These are phyloP conservation scores for Boletus mariae DNA, from an alignment of 1,284 basidiomycete genomes.

Conservation along the genomic window DNA sequence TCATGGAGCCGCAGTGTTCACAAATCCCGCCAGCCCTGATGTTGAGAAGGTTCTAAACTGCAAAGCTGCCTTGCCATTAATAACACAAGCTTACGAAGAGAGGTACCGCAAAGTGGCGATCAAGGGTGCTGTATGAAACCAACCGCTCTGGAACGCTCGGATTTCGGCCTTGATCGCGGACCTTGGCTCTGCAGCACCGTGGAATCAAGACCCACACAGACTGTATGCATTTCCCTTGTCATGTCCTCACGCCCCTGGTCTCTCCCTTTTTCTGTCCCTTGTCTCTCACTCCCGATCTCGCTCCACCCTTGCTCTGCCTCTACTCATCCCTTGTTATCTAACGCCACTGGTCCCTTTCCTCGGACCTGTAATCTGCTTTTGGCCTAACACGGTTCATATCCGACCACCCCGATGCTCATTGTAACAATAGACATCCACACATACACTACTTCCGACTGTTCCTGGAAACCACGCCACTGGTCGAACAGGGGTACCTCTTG, in stretches of 20 bases:
- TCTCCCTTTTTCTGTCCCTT: slow-evolving; percentile 13
- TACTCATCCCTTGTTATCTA: slow-evolving; percentile 12
- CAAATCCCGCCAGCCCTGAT: slow-evolving; percentile 58
- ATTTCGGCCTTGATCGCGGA: slow-evolving; percentile 2
- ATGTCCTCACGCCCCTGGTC: slow-evolving; percentile 9
- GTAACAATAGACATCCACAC: slow-evolving; percentile 8
- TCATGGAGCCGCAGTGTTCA: slow-evolving; percentile 71
- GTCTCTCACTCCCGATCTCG: slow-evolving; percentile 5
- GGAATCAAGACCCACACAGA: slow-evolving; percentile 18
- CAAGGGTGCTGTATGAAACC: slow-evolving; percentile 58
- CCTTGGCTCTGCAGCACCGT: slow-evolving; percentile 7
- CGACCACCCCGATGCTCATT: slow-evolving; percentile 1
- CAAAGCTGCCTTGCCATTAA: slow-evolving; percentile 49
- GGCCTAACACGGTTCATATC: slow-evolving; percentile 1
- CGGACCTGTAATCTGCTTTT: slow-evolving; percentile 6
- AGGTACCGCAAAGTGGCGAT: slow-evolving; percentile 76
- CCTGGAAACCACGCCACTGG: slow-evolving; percentile 1
- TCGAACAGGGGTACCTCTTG: background rate
- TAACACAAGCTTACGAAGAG: slow-evolving; percentile 62
- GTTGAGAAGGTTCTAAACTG: slow-evolving; percentile 64
- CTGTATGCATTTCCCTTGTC: slow-evolving; percentile 13
- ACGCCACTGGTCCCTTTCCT: slow-evolving; percentile 7
- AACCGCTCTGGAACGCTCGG: slow-evolving; percentile 6
- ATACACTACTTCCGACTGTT: slow-evolving; percentile 3
- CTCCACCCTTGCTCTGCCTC: slow-evolving; percentile 11